A percentile compares a stretch with the other conserved stretches of the same genome.
phyloP scores from a whole-genome alignment of 2,329 filamentous ascomycete species.

The Dactylellina parvicollis region DNA sequence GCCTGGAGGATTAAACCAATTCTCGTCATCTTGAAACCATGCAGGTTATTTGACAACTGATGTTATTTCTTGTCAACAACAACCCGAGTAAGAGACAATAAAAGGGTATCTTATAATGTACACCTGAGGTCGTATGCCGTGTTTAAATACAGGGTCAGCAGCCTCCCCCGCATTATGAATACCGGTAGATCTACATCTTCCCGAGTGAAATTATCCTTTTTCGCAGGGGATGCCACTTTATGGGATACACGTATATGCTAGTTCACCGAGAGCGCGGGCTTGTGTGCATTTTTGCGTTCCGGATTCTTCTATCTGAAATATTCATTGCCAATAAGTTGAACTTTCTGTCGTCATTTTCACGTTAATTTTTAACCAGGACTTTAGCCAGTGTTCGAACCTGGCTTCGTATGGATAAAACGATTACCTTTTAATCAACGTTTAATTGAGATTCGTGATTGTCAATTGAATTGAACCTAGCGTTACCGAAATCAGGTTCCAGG shows the following conservation, averaged over 20 bases:
- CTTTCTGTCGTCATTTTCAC: neutral
- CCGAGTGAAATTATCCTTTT: neutral
- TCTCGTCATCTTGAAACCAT: slow-evolving; percentile 9
- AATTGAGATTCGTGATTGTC: neutral
- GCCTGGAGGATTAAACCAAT: neutral
- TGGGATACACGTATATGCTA: too few species aligned
- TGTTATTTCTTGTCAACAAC: neutral
- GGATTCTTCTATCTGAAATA: neutral
- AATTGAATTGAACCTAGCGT: too few species aligned
- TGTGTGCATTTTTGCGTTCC: neutral
- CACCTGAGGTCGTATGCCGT: neutral
- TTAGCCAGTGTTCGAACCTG: neutral
- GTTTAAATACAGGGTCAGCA: neutral
- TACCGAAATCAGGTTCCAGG: neutral
- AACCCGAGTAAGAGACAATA: neutral
- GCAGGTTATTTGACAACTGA: neutral
- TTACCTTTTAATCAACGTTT: neutral
- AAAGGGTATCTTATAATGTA: neutral
- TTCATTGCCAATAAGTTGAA: neutral
- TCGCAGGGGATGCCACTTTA: neutral
- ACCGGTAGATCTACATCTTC: neutral
- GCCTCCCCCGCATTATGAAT: neutral
- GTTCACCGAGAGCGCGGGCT: neutral
- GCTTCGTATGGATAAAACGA: neutral
- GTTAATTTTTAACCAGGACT: neutral